phyloP scores from a whole-genome alignment of 345 rosid species.

The Laguncularia racemosa region DNA sequence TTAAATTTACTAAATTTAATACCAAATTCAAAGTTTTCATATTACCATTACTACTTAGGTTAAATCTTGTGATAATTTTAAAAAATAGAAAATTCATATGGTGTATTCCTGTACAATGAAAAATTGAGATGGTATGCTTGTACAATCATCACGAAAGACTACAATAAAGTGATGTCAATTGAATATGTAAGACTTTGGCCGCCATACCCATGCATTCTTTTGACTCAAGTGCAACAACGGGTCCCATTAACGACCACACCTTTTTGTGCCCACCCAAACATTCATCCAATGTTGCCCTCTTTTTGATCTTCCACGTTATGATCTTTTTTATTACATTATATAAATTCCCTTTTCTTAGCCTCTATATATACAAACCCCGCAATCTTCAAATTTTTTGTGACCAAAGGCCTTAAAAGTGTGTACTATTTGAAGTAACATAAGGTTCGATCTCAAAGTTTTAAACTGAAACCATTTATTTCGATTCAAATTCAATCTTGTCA shows the following conservation, averaged over 20 bases:
- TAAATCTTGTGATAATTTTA: too few species aligned
- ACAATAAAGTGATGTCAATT: constrained; percentile 12
- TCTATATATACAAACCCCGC: constrained; percentile 13
- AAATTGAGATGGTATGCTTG: too few species aligned
- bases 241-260: constrained; percentile 24
- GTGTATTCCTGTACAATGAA: too few species aligned
- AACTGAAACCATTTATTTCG: not conserved
- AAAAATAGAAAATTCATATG: too few species aligned
- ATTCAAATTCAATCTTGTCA: constrained; percentile 15
- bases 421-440: too few species aligned
- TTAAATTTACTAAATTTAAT: too few species aligned
- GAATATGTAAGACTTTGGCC: not conserved
- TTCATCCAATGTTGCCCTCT: constrained; percentile 22
- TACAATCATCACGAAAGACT: constrained; percentile 11
- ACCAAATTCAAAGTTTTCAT: too few species aligned
- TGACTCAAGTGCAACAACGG: constrained; percentile 52
- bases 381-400: constrained; percentile 3
- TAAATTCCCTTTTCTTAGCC: not conserved
- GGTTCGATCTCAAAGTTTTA: too few species aligned
- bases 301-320: constrained; percentile 1
- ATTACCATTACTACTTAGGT: too few species aligned
- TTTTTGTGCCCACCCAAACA: not conserved
- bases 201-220: constrained; percentile 16
- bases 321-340: not conserved
- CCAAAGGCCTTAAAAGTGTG: constrained; percentile 2